Conservation (phyloP, 1,139 yeast species). For the Scheffersomyces segobiensis region DNA sequence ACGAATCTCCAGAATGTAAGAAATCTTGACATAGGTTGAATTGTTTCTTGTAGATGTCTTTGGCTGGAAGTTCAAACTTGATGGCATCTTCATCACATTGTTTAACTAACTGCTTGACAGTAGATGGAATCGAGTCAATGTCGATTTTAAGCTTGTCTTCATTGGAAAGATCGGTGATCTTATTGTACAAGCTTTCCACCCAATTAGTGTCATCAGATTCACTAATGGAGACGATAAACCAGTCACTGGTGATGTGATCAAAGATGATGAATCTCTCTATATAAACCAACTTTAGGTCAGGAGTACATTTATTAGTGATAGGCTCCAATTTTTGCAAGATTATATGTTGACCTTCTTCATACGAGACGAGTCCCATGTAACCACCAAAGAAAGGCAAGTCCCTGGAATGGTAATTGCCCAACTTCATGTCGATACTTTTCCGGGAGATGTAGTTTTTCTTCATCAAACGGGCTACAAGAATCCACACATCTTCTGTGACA, state of each 20-base stretch:
- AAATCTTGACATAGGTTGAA: conserved; percentile 68
- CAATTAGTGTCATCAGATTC: conserved; percentile 32
- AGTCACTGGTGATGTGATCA: conserved; percentile 48
- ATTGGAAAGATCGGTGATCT: neutral
- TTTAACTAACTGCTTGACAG: conserved; percentile 27
- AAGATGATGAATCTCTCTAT: conserved; percentile 65
- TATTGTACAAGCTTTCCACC: conserved; percentile 24
- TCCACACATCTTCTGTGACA: conserved; percentile 42
- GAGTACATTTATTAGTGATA: conserved; percentile 40
- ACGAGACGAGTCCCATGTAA: conserved; percentile 76
- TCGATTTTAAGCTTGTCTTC: conserved; percentile 14
- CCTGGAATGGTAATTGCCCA: conserved; percentile 11
- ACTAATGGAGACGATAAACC: conserved; percentile 57
- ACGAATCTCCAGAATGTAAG: conserved; percentile 83
- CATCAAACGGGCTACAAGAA: conserved; percentile 53
- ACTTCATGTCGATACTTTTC: conserved; percentile 7
- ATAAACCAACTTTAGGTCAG: conserved; percentile 76
- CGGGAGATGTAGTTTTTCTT: conserved; percentile 17
- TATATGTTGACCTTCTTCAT: conserved; percentile 73
- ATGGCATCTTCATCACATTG: conserved; percentile 22
- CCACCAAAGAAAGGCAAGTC: conserved; percentile 86
- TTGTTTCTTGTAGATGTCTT: conserved; percentile 52
- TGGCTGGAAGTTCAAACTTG: conserved; percentile 53
- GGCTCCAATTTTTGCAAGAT: conserved; percentile 31
- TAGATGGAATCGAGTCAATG: conserved; percentile 20